Evolutionary conservation across 495 filamentous ascomycete genomes (phyloP), one percentile per base, ranked within the genome.

Genomic region (Clohesyomyces aquaticus): DNA sequence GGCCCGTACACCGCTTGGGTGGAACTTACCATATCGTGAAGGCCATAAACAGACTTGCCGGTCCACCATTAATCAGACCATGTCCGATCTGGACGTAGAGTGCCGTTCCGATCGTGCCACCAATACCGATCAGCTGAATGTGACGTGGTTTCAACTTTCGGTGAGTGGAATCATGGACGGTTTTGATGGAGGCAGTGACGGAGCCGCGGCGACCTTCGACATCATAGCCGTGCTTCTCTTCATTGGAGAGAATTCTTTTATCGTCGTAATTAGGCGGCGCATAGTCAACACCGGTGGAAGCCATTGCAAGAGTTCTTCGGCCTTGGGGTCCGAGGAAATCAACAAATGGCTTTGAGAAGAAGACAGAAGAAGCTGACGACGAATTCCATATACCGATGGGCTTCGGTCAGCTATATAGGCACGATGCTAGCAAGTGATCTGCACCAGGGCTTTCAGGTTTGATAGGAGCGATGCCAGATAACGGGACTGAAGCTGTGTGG

Each of bases 31-130:
- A 86, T 61, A 91, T 77, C 0, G 85, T 82, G 70, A 91, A 93
- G 14, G 88, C 91, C 32, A 94, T 73, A 67, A 93, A 91, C 60
- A 93, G 75, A 65, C 85, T 89, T 1, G 71, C 90, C 19, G 91
- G 91, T 0, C 91, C 91, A 43, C 90, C 90, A 29, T 88, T 78
- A 22, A 88, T 76, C 52, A 92, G 69, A 1, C 82, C 82, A 21
- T 75, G 77, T 18, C 90, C 91, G 55, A 94, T 91, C 63, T 87
- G 83, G 23, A 91, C 86, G 74, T 86, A 91, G 11, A 91, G 77
- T 1, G 83, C 89, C n/a, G 89, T 91, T n/a, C 89, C 89, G 70
- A 91, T 91, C 32, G 85, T 86, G 32, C 89, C 89, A 38, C 89
- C 89, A 66, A 91, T 86, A 42, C 85, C 88, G 55, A 91, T 91